Conservation (phyloP, 2,329 filamentous ascomycete species). For the Beauveria brongniartii region DNA sequence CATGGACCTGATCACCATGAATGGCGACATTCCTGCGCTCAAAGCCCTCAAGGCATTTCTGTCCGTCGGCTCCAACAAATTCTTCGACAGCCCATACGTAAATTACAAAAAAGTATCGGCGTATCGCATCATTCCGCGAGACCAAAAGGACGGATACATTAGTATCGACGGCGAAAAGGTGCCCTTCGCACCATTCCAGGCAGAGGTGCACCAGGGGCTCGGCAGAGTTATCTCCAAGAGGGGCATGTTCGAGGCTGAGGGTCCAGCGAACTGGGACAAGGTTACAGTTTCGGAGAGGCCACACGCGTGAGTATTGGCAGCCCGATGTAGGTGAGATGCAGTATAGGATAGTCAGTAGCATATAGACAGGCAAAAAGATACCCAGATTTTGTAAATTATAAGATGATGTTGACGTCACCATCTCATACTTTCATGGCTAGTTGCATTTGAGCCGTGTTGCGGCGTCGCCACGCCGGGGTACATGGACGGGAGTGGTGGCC, state of each 20-base stretch:
- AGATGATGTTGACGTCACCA: not conserved
- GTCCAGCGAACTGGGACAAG: constrained; percentile 44
- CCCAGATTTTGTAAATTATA: not conserved
- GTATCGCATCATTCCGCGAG: constrained; percentile 72
- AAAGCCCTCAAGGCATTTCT: constrained; percentile 63
- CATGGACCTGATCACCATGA: constrained; percentile 75
- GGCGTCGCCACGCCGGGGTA: not conserved
- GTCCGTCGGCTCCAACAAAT: constrained; percentile 61
- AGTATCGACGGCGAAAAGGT: constrained; percentile 88
- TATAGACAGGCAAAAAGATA: not conserved
- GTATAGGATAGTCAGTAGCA: not conserved
- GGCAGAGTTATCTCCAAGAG: constrained; percentile 77
- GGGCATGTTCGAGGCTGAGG: constrained; percentile 61
- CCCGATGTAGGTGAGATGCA: not conserved
- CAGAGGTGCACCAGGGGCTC: constrained; percentile 74
- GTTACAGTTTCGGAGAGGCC: constrained; percentile 24
- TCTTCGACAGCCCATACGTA: constrained; percentile 74
- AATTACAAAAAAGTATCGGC: constrained; percentile 79
- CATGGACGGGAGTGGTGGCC: not conserved
- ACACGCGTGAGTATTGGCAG: constrained; percentile 15
- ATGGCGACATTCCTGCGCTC: constrained; percentile 62
- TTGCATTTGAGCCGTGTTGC: not conserved
- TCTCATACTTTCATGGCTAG: not conserved
- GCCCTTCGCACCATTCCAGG: constrained; percentile 84
- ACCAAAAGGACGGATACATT: constrained; percentile 70